Conservation (phyloP, 2,329 filamentous ascomycete species). For the Pseudogymnoascus pannorum region DNA sequence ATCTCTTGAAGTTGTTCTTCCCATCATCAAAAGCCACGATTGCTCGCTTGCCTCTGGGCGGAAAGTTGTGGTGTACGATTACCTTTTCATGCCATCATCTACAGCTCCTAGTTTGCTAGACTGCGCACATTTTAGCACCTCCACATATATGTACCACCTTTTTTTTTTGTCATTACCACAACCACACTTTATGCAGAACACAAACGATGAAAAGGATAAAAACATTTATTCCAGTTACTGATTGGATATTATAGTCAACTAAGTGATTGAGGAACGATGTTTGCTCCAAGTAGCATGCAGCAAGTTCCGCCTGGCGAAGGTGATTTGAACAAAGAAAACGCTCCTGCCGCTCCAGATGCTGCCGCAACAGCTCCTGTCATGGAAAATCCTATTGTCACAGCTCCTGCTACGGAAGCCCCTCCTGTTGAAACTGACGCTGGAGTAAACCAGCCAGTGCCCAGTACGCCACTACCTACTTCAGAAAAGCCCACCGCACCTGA, state of each 20-base stretch:
- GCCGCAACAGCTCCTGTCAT: background rate
- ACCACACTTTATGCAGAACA: background rate
- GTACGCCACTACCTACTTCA: background rate
- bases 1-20: background rate
- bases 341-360: background rate
- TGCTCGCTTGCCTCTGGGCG: background rate
- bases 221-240: background rate
- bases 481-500: background rate
- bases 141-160: too few relatives aligned
- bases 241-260: background rate
- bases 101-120: constrained; percentile 3
- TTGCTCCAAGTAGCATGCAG: background rate
- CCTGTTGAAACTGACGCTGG: background rate
- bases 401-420: background rate
- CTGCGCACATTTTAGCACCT: background rate
- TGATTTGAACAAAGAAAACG: background rate
- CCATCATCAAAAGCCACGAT: background rate
- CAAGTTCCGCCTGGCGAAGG: background rate
- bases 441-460: background rate
- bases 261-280: background rate
- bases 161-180: too few relatives aligned
- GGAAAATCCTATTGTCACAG: too few relatives aligned
- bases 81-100: background rate
- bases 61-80: background rate
- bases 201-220: background rate